Conservation (phyloP, 192 early-diverging fungal species). For the Allomyces javanicus region DNA sequence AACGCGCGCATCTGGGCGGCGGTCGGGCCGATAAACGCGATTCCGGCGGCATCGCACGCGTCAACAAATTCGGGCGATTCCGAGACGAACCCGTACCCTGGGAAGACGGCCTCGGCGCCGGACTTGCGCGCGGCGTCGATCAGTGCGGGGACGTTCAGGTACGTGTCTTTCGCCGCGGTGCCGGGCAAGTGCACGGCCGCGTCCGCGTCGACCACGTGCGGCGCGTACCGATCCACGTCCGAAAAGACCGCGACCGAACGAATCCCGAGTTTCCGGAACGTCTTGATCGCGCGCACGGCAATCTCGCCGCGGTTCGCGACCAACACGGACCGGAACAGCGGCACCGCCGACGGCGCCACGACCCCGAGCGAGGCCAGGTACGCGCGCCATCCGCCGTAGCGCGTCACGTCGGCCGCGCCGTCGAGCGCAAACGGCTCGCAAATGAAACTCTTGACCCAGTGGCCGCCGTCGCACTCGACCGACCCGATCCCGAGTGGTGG, state of each 20-base stretch:
- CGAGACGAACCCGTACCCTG: constrained; percentile 38
- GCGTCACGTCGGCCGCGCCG: no score
- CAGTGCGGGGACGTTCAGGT: constrained; percentile 28
- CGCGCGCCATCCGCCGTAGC: no score
- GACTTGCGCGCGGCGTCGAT: constrained; percentile 20
- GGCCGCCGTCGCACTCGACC: no score
- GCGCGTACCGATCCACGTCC: constrained; percentile 20
- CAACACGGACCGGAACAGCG: constrained; percentile 21
- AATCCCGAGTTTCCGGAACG: constrained; percentile 42
- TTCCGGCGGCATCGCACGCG: constrained; percentile 19
- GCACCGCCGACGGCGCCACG: no score
- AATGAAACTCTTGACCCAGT: no score
- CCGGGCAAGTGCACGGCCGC: constrained; percentile 33
- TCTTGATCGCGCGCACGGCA: constrained; percentile 46
- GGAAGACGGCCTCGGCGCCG: constrained; percentile 36
- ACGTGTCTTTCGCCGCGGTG: constrained; percentile 27
- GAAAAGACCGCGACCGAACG: constrained; percentile 45
- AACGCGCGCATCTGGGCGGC: no score
- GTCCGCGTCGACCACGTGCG: constrained; percentile 30
- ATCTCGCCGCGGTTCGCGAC: constrained; percentile 71
- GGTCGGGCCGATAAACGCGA: constrained; percentile 33
- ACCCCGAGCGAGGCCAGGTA: no score
- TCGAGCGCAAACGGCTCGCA: no score
- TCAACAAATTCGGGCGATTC: constrained; percentile 37
- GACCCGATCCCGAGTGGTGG: no score